Base-by-base conservation (phyloP, 257 asterid species). In the Phtheirospermum japonicum region DNA sequence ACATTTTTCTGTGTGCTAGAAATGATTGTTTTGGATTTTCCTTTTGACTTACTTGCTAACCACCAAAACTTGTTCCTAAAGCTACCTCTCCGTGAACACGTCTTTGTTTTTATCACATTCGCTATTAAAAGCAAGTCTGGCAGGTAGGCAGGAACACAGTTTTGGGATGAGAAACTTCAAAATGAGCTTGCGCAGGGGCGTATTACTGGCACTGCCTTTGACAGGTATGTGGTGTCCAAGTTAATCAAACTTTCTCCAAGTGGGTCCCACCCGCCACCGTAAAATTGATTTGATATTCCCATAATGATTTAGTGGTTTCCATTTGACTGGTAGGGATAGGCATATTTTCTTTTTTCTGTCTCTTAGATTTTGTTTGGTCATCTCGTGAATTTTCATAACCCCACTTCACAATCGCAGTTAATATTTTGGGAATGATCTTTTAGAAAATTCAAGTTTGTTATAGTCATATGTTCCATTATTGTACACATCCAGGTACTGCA, bases 111-210 rank as follows among this genome's bases (percentile, higher is more conserved):
- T 54, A 36, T 66, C 60, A 45, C 65, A 48, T 52, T 52, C 62
- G 55, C 31, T 61, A 33, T 70, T 26, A 39, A 62, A 9, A 11
- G 17, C 42, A 28, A 7, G 13, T 58, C 61, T 76, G 81, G 79
- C 86, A 88, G 26, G 56, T 19, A 53, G 97, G 97, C 96, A 37
- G 98, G 98, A 70, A 92, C 98, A 55, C 98, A 92, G 73, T 92
- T 92, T 79, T 89, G 97, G 97, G 97, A 92, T 71, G 98, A 89
- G 73, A 84, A 83, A 68, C 84, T 92, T 68, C 90, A 92, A 69
- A 85, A 76, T 37, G 98, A 92, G 77, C 97, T 89, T 54, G 82
- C 89, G 58, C 85, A 86, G 80, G 98, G 95, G 76, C 90, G 80
- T 65, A 69, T 92, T 67, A 92, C 96, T 75, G 85, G 96, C 57